Percentiles rank a stretch among this genome's conserved stretches.
Conservation (phyloP, 1,139 yeast genomes). For the Candida gigantensis region DNA sequence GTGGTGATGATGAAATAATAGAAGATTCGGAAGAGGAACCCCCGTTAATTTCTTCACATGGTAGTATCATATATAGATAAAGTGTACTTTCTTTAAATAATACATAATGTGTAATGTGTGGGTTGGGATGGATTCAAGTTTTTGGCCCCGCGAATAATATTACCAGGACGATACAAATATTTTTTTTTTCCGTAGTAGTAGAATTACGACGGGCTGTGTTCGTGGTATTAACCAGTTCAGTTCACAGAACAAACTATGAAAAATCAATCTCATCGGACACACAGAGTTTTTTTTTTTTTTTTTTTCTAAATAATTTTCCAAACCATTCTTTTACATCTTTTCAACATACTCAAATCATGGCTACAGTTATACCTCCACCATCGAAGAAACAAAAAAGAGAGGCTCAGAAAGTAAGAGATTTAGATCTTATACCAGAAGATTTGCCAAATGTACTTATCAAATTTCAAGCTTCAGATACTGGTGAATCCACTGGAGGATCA, state of each 20-base stretch:
- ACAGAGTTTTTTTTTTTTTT: constrained; percentile 2
- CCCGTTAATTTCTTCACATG: constrained; percentile 1
- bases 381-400: constrained; percentile 84
- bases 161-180: too few species aligned
- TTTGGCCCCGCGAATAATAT: too few species aligned
- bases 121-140: too few species aligned
- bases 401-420: constrained; percentile 80
- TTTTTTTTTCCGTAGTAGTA: too few species aligned
- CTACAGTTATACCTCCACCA: constrained; percentile 92
- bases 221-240: too few species aligned
- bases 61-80: too few species aligned
- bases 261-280: not conserved
- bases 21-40: constrained; percentile 19
- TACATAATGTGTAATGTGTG: too few species aligned
- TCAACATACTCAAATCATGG: constrained; percentile 56
- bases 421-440: constrained; percentile 72
- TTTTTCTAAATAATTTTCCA: constrained; percentile 1
- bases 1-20: constrained; percentile 5
- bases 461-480: constrained; percentile 95
- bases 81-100: too few species aligned
- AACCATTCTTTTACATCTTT: constrained; percentile 5
- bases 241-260: too few species aligned
- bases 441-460: constrained; percentile 85
- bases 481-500: constrained; percentile 81
- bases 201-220: too few species aligned